Evolutionary conservation across 2,329 filamentous ascomycete species (phyloP).

Genomic region (Neonectria neomacrospora): DNA sequence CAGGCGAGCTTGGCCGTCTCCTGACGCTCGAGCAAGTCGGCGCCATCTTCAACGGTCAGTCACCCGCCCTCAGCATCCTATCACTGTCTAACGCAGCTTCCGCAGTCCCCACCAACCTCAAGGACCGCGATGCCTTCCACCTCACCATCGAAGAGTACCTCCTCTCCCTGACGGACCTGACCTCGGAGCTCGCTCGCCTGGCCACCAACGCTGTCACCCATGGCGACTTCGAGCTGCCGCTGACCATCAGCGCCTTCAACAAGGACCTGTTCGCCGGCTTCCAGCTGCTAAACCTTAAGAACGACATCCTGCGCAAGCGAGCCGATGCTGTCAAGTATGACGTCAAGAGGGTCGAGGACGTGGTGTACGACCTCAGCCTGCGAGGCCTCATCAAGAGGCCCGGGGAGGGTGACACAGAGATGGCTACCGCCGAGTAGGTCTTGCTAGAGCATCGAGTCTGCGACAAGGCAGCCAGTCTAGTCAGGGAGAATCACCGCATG

Average conservation of each 20-base stretch:
- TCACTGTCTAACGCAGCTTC: not conserved
- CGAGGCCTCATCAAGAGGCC: slow-evolving; percentile 78
- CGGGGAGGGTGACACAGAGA: slow-evolving; percentile 50
- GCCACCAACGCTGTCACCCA: slow-evolving; percentile 92
- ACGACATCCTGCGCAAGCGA: slow-evolving; percentile 86
- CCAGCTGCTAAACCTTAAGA: slow-evolving; percentile 97
- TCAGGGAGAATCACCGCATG: not conserved
- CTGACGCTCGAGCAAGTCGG: slow-evolving; percentile 91
- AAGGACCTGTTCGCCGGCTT: slow-evolving; percentile 97
- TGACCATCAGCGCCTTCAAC: slow-evolving; percentile 90
- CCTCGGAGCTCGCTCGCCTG: slow-evolving; percentile 89
- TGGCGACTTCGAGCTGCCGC: slow-evolving; percentile 85
- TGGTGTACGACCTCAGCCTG: slow-evolving; percentile 94
- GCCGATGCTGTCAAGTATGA: slow-evolving; percentile 96
- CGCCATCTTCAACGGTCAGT: slow-evolving; percentile 75
- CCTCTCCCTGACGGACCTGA: slow-evolving; percentile 84
- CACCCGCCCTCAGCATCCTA: not conserved
- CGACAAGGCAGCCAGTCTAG: not conserved
- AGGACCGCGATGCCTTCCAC: slow-evolving; percentile 90
- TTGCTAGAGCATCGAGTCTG: not conserved
- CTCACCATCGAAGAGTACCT: slow-evolving; percentile 98
- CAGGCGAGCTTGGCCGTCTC: slow-evolving; percentile 70
- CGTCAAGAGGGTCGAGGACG: slow-evolving; percentile 97
- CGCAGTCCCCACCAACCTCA: slow-evolving; percentile 88
- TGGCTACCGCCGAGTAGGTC: slow-evolving; percentile 49